phyloP scores from a whole-genome alignment of 1,284 basidiomycete species.

The Coriolopsis trogii region DNA sequence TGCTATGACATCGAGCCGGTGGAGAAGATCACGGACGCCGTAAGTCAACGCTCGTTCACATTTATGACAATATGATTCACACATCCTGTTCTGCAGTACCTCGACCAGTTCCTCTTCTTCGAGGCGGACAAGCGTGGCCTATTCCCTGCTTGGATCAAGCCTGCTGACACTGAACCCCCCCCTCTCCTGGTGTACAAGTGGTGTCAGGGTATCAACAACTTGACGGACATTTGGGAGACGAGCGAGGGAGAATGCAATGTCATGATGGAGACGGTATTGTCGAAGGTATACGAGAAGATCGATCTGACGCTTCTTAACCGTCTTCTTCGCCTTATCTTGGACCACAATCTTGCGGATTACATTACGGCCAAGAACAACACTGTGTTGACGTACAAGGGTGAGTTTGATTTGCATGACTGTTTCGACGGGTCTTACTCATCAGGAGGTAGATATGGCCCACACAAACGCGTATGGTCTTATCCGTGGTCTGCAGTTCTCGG shows the following conservation, averaged over 20 bases:
- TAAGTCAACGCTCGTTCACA: slow-evolving; percentile 38
- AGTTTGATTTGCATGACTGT: slow-evolving; percentile 25
- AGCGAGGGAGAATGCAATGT: slow-evolving; percentile 96
- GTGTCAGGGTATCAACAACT: slow-evolving; percentile 93
- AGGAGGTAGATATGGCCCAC: slow-evolving; percentile 79
- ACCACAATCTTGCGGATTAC: slow-evolving; percentile 97
- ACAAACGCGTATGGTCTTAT: slow-evolving; percentile 93
- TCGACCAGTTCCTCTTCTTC: slow-evolving; percentile 90
- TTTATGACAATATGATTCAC: slow-evolving; percentile 8
- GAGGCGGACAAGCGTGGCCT: slow-evolving; percentile 96
- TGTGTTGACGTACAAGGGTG: slow-evolving; percentile 88
- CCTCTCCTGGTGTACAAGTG: slow-evolving; percentile 97
- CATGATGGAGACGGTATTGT: slow-evolving; percentile 96
- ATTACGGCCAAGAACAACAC: slow-evolving; percentile 99
- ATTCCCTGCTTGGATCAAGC: slow-evolving; percentile 98
- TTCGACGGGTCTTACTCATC: slow-evolving; percentile 5
- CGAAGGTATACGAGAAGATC: slow-evolving; percentile 97
- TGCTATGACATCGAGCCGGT: slow-evolving; percentile 98
- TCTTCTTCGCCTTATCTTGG: slow-evolving; percentile 89
- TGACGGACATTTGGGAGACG: slow-evolving; percentile 97
- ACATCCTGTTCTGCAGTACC: slow-evolving; percentile 56
- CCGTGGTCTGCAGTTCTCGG: slow-evolving; percentile 93
- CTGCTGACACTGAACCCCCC: slow-evolving; percentile 94
- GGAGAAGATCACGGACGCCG: slow-evolving; percentile 97
- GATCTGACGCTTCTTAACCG: slow-evolving; percentile 94